phyloP scores from a whole-genome alignment of 768 basidiomycete species.

The Boletus tylopilopsis region DNA sequence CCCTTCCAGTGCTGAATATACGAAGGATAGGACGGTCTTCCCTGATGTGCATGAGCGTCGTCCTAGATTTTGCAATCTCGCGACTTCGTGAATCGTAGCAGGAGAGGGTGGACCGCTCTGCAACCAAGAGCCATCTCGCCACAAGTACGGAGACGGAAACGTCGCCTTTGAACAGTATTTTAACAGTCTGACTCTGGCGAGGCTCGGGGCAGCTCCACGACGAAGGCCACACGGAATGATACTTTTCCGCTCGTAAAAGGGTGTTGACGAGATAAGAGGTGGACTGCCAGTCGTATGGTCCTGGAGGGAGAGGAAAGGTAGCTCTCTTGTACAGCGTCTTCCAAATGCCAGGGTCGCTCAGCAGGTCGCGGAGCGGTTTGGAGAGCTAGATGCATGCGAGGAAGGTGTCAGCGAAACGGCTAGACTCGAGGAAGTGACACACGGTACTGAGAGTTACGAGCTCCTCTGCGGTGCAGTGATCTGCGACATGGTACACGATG shows the following conservation, averaged over 20 bases:
- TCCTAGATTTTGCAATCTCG: background rate
- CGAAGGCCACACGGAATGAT: slow-evolving; percentile 4
- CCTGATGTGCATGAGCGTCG: background rate
- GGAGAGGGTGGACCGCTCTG: slow-evolving; percentile 1
- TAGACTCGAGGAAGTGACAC: background rate
- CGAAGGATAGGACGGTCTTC: slow-evolving; percentile 1
- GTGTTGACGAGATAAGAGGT: background rate
- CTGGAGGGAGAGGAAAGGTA: background rate
- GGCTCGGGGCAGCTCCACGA: background rate
- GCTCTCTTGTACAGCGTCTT: background rate
- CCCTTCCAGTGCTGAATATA: background rate
- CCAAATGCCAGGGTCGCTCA: slow-evolving; percentile 9
- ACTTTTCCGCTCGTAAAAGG: slow-evolving; percentile 2
- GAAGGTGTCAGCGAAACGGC: background rate
- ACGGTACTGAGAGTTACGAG: slow-evolving; percentile 7
- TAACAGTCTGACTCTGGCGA: background rate
- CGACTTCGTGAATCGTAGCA: slow-evolving; percentile 9
- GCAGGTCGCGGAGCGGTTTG: background rate
- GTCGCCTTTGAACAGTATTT: background rate
- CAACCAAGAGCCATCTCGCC: slow-evolving; percentile 10
- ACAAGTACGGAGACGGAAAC: slow-evolving; percentile 1
- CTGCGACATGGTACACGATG: slow-evolving; percentile 1
- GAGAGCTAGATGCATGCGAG: background rate
- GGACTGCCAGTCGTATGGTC: slow-evolving; percentile 13
- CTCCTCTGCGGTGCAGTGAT: background rate